phyloP scores from a whole-genome alignment of 306 rosid genomes.

The Lathyrus oleraceus region DNA sequence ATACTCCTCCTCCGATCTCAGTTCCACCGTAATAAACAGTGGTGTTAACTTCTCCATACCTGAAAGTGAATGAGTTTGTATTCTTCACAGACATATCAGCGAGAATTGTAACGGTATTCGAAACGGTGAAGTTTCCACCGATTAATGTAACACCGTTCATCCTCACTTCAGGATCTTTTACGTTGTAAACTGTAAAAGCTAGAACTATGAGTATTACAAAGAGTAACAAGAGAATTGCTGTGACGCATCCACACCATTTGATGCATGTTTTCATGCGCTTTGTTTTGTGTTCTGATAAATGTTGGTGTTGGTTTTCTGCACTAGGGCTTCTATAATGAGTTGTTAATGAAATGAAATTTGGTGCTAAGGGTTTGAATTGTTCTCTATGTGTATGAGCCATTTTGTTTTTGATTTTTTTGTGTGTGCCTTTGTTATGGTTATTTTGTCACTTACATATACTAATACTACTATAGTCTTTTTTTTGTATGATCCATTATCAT shows the following conservation, averaged over 20 bases:
- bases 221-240: conserved; percentile 43
- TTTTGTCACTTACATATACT: not conserved
- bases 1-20: conserved; percentile 22
- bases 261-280: conserved; percentile 9
- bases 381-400: conserved; percentile 32
- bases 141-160: conserved; percentile 16
- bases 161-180: conserved; percentile 45
- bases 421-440: not conserved
- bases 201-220: conserved; percentile 42
- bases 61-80: conserved; percentile 38
- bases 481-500: not conserved
- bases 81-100: conserved; percentile 44
- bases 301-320: conserved; percentile 11
- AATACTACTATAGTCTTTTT: not conserved
- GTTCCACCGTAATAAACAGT: conserved; percentile 26
- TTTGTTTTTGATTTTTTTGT: not conserved
- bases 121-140: not conserved
- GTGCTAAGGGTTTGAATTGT: conserved; percentile 39
- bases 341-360: conserved; percentile 34
- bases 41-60: conserved; percentile 14
- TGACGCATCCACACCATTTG: conserved; percentile 45
- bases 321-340: not conserved
- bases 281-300: not conserved
- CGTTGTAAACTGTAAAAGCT: conserved; percentile 49
- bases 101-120: not conserved